Percentiles rank a stretch among this genome's conserved stretches.
Conservation (phyloP, 441 rosid genomes). For the Brassica hybrid region DNA sequence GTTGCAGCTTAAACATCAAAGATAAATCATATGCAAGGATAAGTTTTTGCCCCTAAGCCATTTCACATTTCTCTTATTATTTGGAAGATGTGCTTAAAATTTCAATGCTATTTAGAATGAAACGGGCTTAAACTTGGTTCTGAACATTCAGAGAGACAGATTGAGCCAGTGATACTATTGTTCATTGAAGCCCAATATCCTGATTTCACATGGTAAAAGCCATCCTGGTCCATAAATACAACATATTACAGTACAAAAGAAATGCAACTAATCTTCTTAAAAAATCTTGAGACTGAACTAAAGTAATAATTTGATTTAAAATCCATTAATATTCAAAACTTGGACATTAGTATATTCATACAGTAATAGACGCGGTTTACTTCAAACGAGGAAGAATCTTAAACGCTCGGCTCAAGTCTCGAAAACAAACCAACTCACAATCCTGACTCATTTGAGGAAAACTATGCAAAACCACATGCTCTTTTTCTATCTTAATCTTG, state of each 20-base stretch:
- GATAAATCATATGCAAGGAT: not conserved
- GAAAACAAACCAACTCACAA: slow-evolving; percentile 13
- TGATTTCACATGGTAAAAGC: not conserved
- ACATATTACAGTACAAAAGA: not conserved
- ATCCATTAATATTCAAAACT: not conserved
- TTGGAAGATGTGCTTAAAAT: not conserved
- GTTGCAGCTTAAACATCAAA: not conserved
- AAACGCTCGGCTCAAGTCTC: slow-evolving; percentile 14
- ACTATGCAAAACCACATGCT: slow-evolving; percentile 4
- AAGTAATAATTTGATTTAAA: not conserved
- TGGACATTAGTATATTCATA: too few relatives aligned
- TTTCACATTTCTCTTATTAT: not conserved
- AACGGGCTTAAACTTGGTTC: not conserved
- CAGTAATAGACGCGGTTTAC: slow-evolving; percentile 5
- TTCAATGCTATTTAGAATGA: not conserved
- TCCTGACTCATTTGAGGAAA: slow-evolving; percentile 7
- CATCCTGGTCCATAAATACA: not conserved
- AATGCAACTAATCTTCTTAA: not conserved
- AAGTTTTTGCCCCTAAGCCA: not conserved
- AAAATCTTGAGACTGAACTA: not conserved
- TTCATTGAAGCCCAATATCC: not conserved
- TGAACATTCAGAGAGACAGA: not conserved
- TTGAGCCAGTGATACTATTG: not conserved
- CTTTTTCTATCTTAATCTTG: not conserved
- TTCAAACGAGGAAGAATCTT: slow-evolving; percentile 9